Conservation (phyloP, 73 alveolate genomes). For the Durusdinium trenchii region DNA sequence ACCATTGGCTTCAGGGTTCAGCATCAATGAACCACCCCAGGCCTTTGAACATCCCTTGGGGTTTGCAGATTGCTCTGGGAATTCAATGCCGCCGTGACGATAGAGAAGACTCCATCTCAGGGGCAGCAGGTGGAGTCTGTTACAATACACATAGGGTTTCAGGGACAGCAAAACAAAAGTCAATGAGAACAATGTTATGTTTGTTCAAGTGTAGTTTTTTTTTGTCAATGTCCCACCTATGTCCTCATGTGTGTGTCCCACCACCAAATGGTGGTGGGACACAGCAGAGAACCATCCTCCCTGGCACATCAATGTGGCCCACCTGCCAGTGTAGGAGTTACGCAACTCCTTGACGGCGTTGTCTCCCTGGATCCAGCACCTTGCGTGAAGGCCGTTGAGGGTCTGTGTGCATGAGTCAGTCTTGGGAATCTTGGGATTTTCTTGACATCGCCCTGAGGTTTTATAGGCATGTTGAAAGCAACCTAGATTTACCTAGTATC, state of each 20-base stretch:
- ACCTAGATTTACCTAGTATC: neutral
- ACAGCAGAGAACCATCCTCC: neutral
- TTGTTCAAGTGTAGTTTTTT: no score
- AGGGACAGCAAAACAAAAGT: neutral
- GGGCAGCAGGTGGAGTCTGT: neutral
- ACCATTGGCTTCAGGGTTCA: no score
- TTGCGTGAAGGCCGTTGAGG: no score
- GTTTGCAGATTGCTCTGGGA: neutral
- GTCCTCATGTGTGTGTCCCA: conserved; percentile 55
- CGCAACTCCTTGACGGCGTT: neutral
- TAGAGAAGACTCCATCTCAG: conserved; percentile 24
- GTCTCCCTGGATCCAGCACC: conserved; percentile 56
- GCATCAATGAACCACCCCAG: neutral
- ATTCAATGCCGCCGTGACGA: neutral
- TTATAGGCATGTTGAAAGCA: neutral
- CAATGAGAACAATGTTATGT: neutral
- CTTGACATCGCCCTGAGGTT: no score
- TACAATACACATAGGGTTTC: neutral
- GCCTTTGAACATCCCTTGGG: conserved; percentile 23
- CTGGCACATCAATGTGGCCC: conserved; percentile 11
- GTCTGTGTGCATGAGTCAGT: no score
- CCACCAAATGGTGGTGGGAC: conserved; percentile 53
- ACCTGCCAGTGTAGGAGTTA: neutral
- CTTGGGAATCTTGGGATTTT: no score
- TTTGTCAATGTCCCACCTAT: neutral